These are phyloP conservation scores for Jasminum sambac DNA, from an alignment of 257 asterid genomes.

Conservation along the genomic window DNA sequence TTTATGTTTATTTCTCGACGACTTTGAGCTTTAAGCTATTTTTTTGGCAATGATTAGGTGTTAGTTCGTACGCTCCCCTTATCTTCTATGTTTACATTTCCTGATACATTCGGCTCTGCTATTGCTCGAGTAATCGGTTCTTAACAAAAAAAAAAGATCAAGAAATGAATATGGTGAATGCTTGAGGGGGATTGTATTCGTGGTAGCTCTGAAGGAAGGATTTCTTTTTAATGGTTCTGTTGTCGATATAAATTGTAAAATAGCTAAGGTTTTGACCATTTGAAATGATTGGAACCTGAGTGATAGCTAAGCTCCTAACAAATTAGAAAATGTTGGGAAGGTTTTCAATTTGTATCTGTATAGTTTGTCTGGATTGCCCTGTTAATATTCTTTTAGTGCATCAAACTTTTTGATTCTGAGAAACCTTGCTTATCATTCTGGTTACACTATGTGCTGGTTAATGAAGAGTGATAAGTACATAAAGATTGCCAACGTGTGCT, in stretches of 20 bases:
- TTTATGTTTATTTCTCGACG: background rate
- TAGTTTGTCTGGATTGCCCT: background rate
- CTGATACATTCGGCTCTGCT: background rate
- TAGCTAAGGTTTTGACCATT: background rate
- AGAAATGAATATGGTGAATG: background rate
- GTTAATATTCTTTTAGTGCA: background rate
- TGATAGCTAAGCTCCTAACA: background rate
- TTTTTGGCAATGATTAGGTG: background rate
- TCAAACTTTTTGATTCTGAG: background rate
- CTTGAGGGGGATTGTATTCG: background rate
- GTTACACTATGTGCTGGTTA: background rate
- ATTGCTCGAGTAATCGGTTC: background rate
- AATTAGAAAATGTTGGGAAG: background rate
- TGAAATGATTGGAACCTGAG: background rate
- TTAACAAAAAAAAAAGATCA: background rate
- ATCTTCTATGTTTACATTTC: background rate
- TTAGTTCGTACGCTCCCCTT: background rate
- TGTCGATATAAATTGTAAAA: background rate
- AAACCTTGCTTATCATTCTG: background rate
- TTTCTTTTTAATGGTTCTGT: background rate
- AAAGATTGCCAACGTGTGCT: background rate
- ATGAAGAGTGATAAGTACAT: background rate
- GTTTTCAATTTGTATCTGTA: background rate
- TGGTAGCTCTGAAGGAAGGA: background rate
- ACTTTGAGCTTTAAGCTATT: background rate